Evolutionary conservation across 2,329 filamentous ascomycete species (phyloP), one percentile per base, ranked within the genome.

Genomic region (Annulohypoxylon truncatum): DNA sequence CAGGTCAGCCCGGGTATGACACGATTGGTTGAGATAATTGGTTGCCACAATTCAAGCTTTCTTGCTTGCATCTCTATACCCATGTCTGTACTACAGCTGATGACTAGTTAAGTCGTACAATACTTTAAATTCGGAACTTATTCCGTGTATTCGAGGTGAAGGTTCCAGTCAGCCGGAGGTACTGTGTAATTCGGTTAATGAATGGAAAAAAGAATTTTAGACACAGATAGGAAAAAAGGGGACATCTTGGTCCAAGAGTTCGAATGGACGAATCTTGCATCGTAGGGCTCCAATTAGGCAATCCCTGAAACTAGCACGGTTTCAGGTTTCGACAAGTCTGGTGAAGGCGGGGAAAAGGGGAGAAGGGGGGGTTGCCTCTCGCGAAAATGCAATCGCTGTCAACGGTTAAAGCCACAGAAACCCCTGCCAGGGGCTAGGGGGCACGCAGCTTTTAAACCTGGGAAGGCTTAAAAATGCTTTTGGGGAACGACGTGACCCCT

Each of bases 251-350:
- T 42, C 9, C 18, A 42, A 20, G 3, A 7, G 22, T 8, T 42
- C 15, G 38, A 42, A 42, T 52, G 52, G 44, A 28, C 15, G 40
- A 35, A 29, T 56, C 18, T 31, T 31, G 54, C 64, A 50, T 60
- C 54, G 55, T 40, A 56, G 44, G 51, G 10, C 22, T 48, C 35
- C 42, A 44, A 51, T 15, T 65, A 47, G 20, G 35, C 20, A 33
- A 29, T 46, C 64, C 61, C 64, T 70, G 67, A 70, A 67, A 68
- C 67, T 54, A 58, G 61, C 55, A 38, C 22, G 5, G 67, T 70
- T 70, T 70, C 67, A 68, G 29, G 50, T 38, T 58, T 64, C 47
- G 33, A 62, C 61, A 47, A 63, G 52, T 53, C 48, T 48, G 18
- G 60, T 38, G 63, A 56, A 51, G 47, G 57, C 35, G 62, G 65